Evolutionary conservation across 345 rosid species (phyloP), one percentile per base, ranked within the genome.

Genomic region (rapeseed (Brassica napus)): DNA sequence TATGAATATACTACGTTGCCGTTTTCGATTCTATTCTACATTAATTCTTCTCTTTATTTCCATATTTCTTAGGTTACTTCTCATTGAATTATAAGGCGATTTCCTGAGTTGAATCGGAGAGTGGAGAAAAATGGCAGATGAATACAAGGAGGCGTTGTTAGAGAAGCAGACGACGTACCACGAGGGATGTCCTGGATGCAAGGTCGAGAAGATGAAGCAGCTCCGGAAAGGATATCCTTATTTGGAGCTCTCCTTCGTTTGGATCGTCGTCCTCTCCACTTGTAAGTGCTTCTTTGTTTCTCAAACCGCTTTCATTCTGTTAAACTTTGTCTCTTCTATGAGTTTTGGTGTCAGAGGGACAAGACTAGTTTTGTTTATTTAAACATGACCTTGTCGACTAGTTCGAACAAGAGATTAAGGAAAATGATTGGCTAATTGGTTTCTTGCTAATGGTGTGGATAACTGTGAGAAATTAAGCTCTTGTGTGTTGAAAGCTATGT

Each of bases 201-300:
- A 87, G 49, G 89, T 89, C 72, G 97, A 92, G 31, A 82, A 81
- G 77, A 72, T 54, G 68, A 92, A 90, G 72, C 81, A 84, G 80
- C 65, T 68, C 42, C 86, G 73, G 16, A 83, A 57, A 4, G 92
- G 97, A 15, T 34, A 88, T 26, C 98, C 98, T 0, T 71, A 88
- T 49, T 68, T 79, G 2, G 85, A 87, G 75, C 87, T 94, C 10
- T 0, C 89, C 24, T 88, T 93, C 2, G 83, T 89, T 52, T 92
- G 98, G 97, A 82, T 87, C 39, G 71, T 94, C 77, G 91, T 87
- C 68, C 87, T 94, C 72, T 82, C 86, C 81, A 85, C 90, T 1
- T 85, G 98, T 94, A 85, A 78, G 34, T 6, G 6, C 44, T 44
- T 44, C 15, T 12, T 44, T 44, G 47, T 39, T 39, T 39, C 14